Evolutionary conservation across 257 asterid species (phyloP), one percentile per base, ranked within the genome.

Genomic region (Lithospermum erythrorhizon): DNA sequence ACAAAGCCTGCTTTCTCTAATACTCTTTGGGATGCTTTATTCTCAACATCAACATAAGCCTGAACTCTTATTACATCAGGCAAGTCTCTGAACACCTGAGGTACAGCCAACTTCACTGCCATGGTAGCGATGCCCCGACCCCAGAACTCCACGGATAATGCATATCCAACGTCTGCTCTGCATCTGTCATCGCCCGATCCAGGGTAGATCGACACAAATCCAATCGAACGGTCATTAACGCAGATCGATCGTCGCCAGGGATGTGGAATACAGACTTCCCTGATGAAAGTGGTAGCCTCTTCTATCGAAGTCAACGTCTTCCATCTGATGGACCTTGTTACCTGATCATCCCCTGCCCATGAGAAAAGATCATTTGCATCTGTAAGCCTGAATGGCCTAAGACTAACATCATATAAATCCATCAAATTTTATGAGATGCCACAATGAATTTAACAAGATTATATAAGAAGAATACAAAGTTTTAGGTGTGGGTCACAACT

Each of bases 341-440:
- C 81, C 24, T 78, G 70, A 62, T 83, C 87, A 53, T 83, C 83
- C 10, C 81, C 84, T 1, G 81, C 83, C 87, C 86, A 83, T 21
- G 53, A 45, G 3, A 83, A 67, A 16, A 83, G 35, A 64, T 78
- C 83, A 49, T 73, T 81, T 1, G 62, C 79, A 52, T 80, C 84
- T 0, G 75, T 35, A 10, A 69, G 72, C 58, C 29, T 48, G 61
- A 77, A 80, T 8, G 72, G 75, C 8, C 84, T 79, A 48, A 80
- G 63, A 6, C 76, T 78, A 15, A 80, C 67, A 55, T 59, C 58
- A 19, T 75, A 69, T 14, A 76, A 68, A 52, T 77, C 79, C 86
- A 77, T 80, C 2, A 0, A 30, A 30, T 7, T 30, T 4, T 4
- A 30, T 30, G 37, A 7, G 37, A 30, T 4, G 7, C 7, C 37